Evolutionary conservation across 176 grass and related monocot species (phyloP), one percentile per base, ranked within the genome.

Genomic region (Lolium perenne): DNA sequence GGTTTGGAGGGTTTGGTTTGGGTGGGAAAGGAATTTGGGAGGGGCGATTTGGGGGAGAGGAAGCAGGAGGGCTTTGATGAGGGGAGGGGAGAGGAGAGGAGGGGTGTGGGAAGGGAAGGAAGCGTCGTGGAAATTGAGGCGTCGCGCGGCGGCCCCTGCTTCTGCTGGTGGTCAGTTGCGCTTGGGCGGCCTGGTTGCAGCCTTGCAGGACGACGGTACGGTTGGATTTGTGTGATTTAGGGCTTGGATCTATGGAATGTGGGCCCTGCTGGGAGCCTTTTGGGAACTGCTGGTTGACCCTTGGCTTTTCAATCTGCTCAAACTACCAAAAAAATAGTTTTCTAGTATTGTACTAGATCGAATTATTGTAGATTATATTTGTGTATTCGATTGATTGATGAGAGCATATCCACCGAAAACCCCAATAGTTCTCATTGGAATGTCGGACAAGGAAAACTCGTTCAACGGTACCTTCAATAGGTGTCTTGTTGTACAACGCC

Each of bases 81-180:
- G 61, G 61, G 29, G 25, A 65, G 61, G 61, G 29, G 12, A 7
- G 16, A 9, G 18, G 63, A 4, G 21, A 2, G 13, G 54, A 6
- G 49, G 47, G 21, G 55, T 16, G 4, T 18, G 68, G 29, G 72
- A 61, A 77, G n/a, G 71, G 7, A 78, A 62, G 87, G 74, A 77
- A 82, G 60, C 59, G 88, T 77, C 88, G 20, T 77, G 69, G 83
- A 85, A 85, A 81, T 51, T 76, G 38, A 85, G 40, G 82, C 29
- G 71, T 74, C 70, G 68, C 32, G 32, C 32, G 32, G 32, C 32
- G 32, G 23, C 23, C 61, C 60, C 23, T 10, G 45, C 22, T 74
- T 13, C 22, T 26, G 43, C 10, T 14, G 71, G 2, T 49, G n/a
- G 71, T 74, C 45, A 50, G 47, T 75, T 25, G 53, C 41, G 41